Evolutionary conservation across 148 eudicot genomes (phyloP).

Genomic region (Gaultheria prostrata): DNA sequence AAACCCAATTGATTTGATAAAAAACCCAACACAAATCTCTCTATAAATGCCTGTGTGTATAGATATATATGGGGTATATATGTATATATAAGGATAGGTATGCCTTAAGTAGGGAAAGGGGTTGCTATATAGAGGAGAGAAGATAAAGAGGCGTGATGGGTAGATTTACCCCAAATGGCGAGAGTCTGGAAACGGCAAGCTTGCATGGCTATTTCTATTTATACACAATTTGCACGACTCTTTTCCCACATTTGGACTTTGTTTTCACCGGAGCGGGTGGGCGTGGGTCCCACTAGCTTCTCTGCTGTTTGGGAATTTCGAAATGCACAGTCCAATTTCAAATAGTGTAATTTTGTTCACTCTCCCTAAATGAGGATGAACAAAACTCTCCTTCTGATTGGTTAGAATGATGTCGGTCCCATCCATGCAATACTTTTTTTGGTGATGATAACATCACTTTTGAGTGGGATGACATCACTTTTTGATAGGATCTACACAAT

Average conservation of each 20-base stretch:
- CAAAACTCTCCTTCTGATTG: too few relatives aligned
- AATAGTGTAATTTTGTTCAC: too few relatives aligned
- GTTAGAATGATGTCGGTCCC: too few relatives aligned
- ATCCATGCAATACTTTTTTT: too few relatives aligned
- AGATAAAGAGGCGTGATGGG: slow-evolving; percentile 35
- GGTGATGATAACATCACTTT: too few relatives aligned
- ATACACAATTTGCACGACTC: slow-evolving; percentile 47
- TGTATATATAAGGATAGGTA: slow-evolving; percentile 7
- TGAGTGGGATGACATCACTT: too few relatives aligned
- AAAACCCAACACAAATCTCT: slow-evolving; percentile 11
- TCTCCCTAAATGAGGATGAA: too few relatives aligned
- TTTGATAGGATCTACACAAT: too few relatives aligned
- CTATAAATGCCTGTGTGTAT: not conserved
- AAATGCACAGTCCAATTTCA: not conserved
- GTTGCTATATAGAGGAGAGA: slow-evolving; percentile 33
- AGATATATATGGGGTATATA: not conserved
- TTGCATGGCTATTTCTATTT: slow-evolving; percentile 52
- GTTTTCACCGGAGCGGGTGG: not conserved
- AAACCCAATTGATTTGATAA: slow-evolving; percentile 11
- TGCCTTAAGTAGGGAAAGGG: slow-evolving; percentile 27
- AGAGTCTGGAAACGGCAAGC: slow-evolving; percentile 66
- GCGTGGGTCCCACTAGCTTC: slow-evolving; percentile 13
- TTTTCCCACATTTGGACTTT: slow-evolving; percentile 45
- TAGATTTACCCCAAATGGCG: slow-evolving; percentile 46
- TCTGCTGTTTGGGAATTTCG: not conserved